Conservation (phyloP, 805 yeast species). For the Barnettozyma salicaria region DNA sequence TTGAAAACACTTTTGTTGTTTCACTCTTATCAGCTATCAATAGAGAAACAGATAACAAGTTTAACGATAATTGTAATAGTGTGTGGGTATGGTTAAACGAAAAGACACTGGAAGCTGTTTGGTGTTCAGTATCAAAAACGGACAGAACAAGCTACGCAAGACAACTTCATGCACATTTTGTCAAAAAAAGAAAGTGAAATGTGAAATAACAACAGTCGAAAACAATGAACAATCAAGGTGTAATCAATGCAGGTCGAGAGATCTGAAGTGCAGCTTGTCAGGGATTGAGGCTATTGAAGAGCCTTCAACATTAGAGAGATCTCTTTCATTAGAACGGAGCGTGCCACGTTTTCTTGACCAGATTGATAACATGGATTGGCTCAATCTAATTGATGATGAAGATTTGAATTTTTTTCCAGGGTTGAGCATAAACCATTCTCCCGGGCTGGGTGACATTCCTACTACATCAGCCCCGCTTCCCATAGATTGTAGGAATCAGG, state of each 20-base stretch:
- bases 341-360: slow-evolving; percentile 2
- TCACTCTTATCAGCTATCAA: too few species aligned
- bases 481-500: slow-evolving; percentile 4
- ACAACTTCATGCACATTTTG: slow-evolving; percentile 9
- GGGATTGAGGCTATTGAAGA: too few species aligned
- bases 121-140: too few species aligned
- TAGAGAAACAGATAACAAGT: too few species aligned
- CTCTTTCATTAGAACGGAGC: not conserved
- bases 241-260: slow-evolving; percentile 4
- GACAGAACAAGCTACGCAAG: not conserved
- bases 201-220: not conserved
- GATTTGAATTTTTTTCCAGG: slow-evolving; percentile 6
- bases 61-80: too few species aligned
- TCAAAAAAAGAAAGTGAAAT: slow-evolving; percentile 10
- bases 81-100: too few species aligned
- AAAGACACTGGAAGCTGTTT: too few species aligned
- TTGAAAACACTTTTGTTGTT: too few species aligned
- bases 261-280: slow-evolving; percentile 6
- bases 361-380: slow-evolving; percentile 11
- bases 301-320: not conserved
- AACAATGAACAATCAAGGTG: slow-evolving; percentile 3
- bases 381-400: slow-evolving; percentile 9
- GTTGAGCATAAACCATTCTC: slow-evolving; percentile 8
- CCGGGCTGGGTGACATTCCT: slow-evolving; percentile 2
- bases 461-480: not conserved